Evolutionary conservation across 768 basidiomycete genomes (phyloP).

Genomic region (Rubroboletus pulcherrimus): DNA sequence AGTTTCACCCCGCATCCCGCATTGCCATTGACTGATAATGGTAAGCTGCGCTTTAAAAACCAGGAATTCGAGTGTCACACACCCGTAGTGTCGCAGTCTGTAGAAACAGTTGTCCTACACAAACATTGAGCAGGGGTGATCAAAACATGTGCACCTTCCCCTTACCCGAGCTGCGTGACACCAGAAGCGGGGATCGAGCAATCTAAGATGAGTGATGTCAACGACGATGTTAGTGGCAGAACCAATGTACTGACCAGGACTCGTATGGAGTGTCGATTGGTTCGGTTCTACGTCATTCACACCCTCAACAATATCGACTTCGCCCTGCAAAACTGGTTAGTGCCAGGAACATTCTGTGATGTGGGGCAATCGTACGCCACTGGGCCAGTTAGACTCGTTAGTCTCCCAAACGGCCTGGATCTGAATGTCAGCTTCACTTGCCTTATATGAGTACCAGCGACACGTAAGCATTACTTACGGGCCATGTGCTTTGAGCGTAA

Average conservation of each 20-base stretch:
- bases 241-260: constrained; percentile 33
- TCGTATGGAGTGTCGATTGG: constrained; percentile 55
- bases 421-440: constrained; percentile 5
- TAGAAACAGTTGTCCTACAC: constrained; percentile 17
- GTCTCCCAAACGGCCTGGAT: constrained; percentile 31
- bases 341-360: background rate
- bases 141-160: no score
- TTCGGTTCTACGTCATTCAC: constrained; percentile 55
- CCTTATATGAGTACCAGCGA: background rate
- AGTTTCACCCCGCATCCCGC: constrained; percentile 35
- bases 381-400: constrained; percentile 22
- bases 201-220: constrained; percentile 8
- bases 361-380: constrained; percentile 13
- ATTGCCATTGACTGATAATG: constrained; percentile 27
- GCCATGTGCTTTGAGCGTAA: constrained; percentile 32
- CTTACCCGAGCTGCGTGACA: constrained; percentile 26
- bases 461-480: constrained; percentile 19
- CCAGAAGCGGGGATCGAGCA: constrained; percentile 27
- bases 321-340: constrained; percentile 22
- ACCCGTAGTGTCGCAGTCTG: constrained; percentile 25
- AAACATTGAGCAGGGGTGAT: background rate
- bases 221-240: background rate
- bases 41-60: background rate
- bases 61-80: background rate
- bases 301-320: constrained; percentile 32